Conservation (phyloP, 192 early-diverging fungal species). For the Chytriomyces sp. region DNA sequence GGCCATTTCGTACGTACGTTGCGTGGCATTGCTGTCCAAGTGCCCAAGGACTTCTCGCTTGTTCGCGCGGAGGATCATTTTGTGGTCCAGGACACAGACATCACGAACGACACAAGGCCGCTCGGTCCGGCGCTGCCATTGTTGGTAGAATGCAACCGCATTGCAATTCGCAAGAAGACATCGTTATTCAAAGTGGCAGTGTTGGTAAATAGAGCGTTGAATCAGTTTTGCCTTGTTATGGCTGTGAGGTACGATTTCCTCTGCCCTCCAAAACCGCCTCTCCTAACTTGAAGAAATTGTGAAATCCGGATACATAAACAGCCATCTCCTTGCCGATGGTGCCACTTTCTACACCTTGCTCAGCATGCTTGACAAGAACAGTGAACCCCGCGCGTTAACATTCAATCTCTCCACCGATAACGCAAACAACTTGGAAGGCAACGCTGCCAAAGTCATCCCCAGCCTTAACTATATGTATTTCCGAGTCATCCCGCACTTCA, state of each 20-base stretch:
- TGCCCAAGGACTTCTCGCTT: background rate
- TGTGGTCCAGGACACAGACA: background rate
- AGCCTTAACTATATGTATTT: background rate
- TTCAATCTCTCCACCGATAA: background rate
- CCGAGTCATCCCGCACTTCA: background rate
- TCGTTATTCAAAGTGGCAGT: conserved; percentile 1
- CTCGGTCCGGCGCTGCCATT: background rate
- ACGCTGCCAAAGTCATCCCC: background rate
- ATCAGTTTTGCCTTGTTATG: conserved; percentile 11
- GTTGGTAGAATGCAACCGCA: background rate
- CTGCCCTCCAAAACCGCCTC: no score
- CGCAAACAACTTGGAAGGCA: background rate
- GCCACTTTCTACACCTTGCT: background rate
- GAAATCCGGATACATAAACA: background rate
- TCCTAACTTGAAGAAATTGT: background rate
- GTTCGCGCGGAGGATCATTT: background rate
- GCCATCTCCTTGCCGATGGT: background rate
- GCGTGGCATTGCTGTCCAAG: background rate
- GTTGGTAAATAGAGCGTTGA: background rate
- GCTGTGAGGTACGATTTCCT: background rate
- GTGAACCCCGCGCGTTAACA: background rate
- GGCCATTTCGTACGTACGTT: background rate
- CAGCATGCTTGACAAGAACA: background rate
- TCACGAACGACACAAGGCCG: conserved; percentile 1
- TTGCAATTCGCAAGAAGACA: background rate